Evolutionary conservation across 805 yeast genomes (phyloP), one percentile per base, ranked within the genome.

Genomic region (Cyberlindnera amylophila): DNA sequence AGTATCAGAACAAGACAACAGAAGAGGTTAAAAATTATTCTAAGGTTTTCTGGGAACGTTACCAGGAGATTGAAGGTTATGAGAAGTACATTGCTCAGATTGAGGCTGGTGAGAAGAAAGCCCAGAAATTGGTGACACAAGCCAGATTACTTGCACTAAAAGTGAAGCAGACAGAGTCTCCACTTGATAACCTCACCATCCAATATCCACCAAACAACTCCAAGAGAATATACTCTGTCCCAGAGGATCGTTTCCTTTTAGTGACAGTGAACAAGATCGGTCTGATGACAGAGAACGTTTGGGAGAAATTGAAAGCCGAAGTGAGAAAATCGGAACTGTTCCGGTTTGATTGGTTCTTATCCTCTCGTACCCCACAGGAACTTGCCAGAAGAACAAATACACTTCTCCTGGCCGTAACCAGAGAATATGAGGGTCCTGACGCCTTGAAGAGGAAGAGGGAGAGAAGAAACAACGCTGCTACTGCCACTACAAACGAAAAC

Each of bases 171-270:
- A 67, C 71, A 32, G 66, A 68, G n/a, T 76, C 73, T 44, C 89
- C 90, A 0, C 58, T 83, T 17, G 79, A 79, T 34, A 80, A 82
- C 33, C 63, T 86, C 61, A 64, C 63, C 4, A 79, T 86, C 18
- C 83, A 77, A 41, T 86, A 83, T 46, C 91, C 93, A 0, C 90
- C 90, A n/a, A 85, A 84, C 57, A 85, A 83, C 58, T 83, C 93
- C 11, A 83, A 85, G 55, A 66, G 89, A 51, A 72, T 83, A 8
- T 86, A 82, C 53, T 78, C 86, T 8, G 75, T 77, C 26, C 60
- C 72, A 0, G 95, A 86, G 56, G 95, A 86, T 56, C 70, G 86
- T 40, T 86, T 80, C 52, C 65, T 86, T 19, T 57, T 86, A 38
- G 52, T 73, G 23, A 74, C 77, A 41, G 82, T 82, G 1, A 71